phyloP scores from a whole-genome alignment of 176 grass and related monocot species.

The Zoysia pacifica region DNA sequence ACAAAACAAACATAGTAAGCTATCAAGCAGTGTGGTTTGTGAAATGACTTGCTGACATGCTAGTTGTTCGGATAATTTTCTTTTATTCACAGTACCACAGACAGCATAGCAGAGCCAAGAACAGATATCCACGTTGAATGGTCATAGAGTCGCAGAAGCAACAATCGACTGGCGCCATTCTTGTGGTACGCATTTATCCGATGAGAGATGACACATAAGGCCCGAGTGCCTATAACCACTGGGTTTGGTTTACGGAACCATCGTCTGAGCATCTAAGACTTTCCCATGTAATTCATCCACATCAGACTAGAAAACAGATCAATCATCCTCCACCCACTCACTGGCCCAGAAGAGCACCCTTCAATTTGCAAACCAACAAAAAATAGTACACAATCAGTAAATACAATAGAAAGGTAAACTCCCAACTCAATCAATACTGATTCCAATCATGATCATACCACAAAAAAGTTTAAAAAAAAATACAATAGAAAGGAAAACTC shows the following conservation, averaged over 20 bases:
- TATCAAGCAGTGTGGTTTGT: conserved; percentile 23
- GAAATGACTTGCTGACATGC: conserved; percentile 21
- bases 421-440: background rate
- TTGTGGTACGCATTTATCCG: too few relatives aligned
- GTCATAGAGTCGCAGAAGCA: conserved; percentile 5
- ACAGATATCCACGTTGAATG: conserved; percentile 10
- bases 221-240: conserved; percentile 14
- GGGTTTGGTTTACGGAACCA: conserved; percentile 30
- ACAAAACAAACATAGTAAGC: conserved; percentile 5
- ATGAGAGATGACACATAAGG: background rate
- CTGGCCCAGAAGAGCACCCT: conserved; percentile 30
- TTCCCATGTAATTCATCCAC: conserved; percentile 25
- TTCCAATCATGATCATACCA: background rate
- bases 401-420: background rate
- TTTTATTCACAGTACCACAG: conserved; percentile 37
- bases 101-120: conserved; percentile 33
- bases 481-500: background rate
- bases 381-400: background rate
- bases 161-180: too few relatives aligned
- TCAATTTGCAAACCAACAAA: conserved; percentile 18
- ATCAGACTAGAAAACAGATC: conserved; percentile 37
- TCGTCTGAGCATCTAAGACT: conserved; percentile 42
- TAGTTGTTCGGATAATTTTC: conserved; percentile 4
- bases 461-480: background rate
- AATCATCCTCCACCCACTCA: conserved; percentile 28